phyloP scores from a whole-genome alignment of 345 rosid genomes.

The Hypericum perforatum region DNA sequence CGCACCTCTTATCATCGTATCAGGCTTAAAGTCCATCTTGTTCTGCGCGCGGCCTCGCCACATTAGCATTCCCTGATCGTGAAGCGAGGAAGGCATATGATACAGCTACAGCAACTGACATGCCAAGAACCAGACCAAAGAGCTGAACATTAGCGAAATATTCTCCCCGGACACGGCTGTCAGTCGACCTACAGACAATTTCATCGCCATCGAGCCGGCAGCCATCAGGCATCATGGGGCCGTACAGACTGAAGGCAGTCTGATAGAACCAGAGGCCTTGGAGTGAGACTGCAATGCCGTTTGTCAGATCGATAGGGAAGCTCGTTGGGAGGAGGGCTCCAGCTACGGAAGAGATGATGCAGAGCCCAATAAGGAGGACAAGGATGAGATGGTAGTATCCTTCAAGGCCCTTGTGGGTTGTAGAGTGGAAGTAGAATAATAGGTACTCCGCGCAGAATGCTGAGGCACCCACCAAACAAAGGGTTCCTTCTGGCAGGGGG shows the following conservation, averaged over 20 bases:
- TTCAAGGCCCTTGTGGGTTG: constrained; percentile 90
- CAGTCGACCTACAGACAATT: constrained; percentile 43
- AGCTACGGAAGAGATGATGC: constrained; percentile 46
- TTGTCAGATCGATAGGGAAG: constrained; percentile 68
- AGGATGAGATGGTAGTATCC: constrained; percentile 93
- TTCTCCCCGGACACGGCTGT: constrained; percentile 61
- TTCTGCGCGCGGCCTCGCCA: constrained; percentile 15
- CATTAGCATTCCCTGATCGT: constrained; percentile 33
- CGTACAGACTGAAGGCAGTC: constrained; percentile 89
- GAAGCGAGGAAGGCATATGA: constrained; percentile 50
- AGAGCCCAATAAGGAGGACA: constrained; percentile 65
- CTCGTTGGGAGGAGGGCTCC: constrained; percentile 74
- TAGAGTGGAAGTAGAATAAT: constrained; percentile 88
- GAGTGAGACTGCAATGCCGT: constrained; percentile 67
- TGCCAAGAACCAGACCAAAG: constrained; percentile 51
- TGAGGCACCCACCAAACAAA: constrained; percentile 58
- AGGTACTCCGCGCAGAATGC: constrained; percentile 81
- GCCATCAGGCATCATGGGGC: constrained; percentile 89
- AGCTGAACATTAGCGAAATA: constrained; percentile 79
- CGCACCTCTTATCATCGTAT: too few species aligned
- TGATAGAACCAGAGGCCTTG: constrained; percentile 99
- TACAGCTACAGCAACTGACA: constrained; percentile 49
- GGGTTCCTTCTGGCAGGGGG: constrained; percentile 69
- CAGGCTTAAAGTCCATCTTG: constrained; percentile 12
- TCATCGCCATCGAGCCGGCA: constrained; percentile 39